phyloP scores from a whole-genome alignment of 345 rosid species.

The Cardamine chenopodiifolia region DNA sequence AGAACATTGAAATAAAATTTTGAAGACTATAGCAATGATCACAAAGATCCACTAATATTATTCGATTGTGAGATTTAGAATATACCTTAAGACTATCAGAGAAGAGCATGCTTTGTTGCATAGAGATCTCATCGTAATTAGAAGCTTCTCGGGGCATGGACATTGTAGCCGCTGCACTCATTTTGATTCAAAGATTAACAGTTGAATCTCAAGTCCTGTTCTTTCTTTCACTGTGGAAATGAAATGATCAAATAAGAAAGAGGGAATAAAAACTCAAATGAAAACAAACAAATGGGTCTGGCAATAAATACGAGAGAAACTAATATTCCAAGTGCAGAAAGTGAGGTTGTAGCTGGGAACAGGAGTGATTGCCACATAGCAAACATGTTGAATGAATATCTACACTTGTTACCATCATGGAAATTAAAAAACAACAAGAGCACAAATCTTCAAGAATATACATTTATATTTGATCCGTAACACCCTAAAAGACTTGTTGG shows the following conservation, averaged over 20 bases:
- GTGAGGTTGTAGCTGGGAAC: slow-evolving; percentile 5
- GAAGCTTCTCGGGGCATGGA: slow-evolving; percentile 60
- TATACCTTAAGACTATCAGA: slow-evolving; percentile 82
- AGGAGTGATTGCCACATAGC: background rate
- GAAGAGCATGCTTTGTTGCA: slow-evolving; percentile 87
- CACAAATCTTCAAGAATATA: background rate
- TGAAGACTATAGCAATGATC: background rate
- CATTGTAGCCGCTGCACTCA: slow-evolving; percentile 64
- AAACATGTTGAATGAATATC: background rate
- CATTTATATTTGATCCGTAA: background rate
- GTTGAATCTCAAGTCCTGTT: slow-evolving; percentile 1
- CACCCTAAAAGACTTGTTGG: slow-evolving; percentile 17
- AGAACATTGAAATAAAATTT: background rate
- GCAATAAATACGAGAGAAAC: background rate
- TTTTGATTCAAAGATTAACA: slow-evolving; percentile 41
- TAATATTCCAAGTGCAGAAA: background rate
- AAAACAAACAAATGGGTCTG: background rate
- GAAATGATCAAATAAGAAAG: slow-evolving; percentile 33
- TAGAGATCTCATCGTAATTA: slow-evolving; percentile 73
- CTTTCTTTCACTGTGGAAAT: slow-evolving; percentile 37
- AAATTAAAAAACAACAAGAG: background rate
- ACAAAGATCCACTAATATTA: slow-evolving; percentile 3
- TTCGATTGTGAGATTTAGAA: background rate
- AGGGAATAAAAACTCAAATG: background rate
- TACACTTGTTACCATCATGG: background rate